A percentile compares a stretch with the other conserved stretches of the same genome.
These are phyloP conservation scores for Fusarium sulawesiense DNA, from an alignment of 2,329 filamentous ascomycete species.

Conservation along the genomic window DNA sequence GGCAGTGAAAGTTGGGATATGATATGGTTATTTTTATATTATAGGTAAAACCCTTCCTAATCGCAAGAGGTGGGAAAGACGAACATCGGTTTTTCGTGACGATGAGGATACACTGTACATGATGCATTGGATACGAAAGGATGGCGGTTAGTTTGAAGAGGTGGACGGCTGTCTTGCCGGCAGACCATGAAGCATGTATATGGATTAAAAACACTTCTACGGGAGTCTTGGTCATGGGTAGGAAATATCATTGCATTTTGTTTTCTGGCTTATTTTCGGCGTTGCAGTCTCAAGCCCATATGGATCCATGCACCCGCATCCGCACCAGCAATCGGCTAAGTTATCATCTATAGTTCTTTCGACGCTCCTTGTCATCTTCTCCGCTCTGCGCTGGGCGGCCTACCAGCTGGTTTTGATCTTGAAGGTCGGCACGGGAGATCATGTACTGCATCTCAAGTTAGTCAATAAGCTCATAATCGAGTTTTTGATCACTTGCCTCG, in stretches of 20 bases:
- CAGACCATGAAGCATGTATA: conserved; percentile 43
- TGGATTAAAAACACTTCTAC: conserved; percentile 40
- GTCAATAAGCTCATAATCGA: neutral
- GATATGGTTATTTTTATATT: conserved; percentile 15
- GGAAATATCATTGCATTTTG: conserved; percentile 45
- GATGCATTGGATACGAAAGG: conserved; percentile 28
- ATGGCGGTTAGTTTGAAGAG: neutral
- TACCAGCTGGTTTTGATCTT: conserved; percentile 26
- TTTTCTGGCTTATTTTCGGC: conserved; percentile 19
- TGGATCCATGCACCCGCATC: neutral
- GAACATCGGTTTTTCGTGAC: neutral
- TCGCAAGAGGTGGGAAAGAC: neutral
- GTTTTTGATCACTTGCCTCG: conserved; percentile 22
- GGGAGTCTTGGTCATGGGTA: conserved; percentile 45
- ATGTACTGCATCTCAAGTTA: conserved; percentile 16
- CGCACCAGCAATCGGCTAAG: neutral
- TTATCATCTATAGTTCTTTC: neutral
- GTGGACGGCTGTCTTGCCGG: conserved; percentile 33
- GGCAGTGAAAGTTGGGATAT: conserved; percentile 15
- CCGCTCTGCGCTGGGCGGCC: neutral
- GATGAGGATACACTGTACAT: conserved; percentile 36
- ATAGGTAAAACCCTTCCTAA: conserved; percentile 7
- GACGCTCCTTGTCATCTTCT: conserved; percentile 23
- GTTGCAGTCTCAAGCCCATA: neutral
- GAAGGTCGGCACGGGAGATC: conserved; percentile 35